A percentile compares a stretch with the other conserved stretches of the same genome.
Conservation (phyloP, 2,329 filamentous ascomycete genomes). For the Shiraia sp. region DNA sequence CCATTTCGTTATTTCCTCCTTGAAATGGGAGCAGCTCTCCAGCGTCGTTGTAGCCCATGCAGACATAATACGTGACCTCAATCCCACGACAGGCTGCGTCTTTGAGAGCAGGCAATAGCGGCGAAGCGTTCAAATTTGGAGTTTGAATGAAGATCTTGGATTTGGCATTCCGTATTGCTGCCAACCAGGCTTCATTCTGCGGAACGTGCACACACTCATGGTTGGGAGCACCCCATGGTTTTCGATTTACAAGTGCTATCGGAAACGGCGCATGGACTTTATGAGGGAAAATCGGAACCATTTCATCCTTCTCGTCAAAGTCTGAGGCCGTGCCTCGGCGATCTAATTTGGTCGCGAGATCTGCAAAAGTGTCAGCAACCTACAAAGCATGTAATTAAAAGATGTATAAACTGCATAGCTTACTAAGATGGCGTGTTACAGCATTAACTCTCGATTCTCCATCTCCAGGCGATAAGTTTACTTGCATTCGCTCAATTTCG, state of each 20-base stretch:
- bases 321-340: too few relatives aligned
- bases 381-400: too few relatives aligned
- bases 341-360: too few relatives aligned
- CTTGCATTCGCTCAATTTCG: slow-evolving; percentile 67
- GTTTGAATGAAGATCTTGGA: slow-evolving; percentile 75
- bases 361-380: too few relatives aligned
- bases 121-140: slow-evolving; percentile 74
- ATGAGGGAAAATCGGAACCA: slow-evolving; percentile 67
- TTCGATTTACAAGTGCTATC: slow-evolving; percentile 72
- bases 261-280: slow-evolving; percentile 62
- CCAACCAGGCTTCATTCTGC: slow-evolving; percentile 76
- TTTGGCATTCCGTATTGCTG: slow-evolving; percentile 67
- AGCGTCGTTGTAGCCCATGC: slow-evolving; percentile 77
- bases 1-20: slow-evolving; percentile 75
- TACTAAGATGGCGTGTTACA: slow-evolving; percentile 66
- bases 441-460: slow-evolving; percentile 61
- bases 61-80: slow-evolving; percentile 71
- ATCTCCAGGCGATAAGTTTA: slow-evolving; percentile 54
- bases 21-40: slow-evolving; percentile 77
- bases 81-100: slow-evolving; percentile 69
- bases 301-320: too few relatives aligned
- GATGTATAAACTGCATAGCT: slow-evolving; percentile 28
- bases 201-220: slow-evolving; percentile 66
- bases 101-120: slow-evolving; percentile 65
- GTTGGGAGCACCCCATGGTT: slow-evolving; percentile 67